A percentile compares a stretch with the other conserved stretches of the same genome.
phyloP scores from a whole-genome alignment of 495 filamentous ascomycete genomes.

The Xylaria nigripes region DNA sequence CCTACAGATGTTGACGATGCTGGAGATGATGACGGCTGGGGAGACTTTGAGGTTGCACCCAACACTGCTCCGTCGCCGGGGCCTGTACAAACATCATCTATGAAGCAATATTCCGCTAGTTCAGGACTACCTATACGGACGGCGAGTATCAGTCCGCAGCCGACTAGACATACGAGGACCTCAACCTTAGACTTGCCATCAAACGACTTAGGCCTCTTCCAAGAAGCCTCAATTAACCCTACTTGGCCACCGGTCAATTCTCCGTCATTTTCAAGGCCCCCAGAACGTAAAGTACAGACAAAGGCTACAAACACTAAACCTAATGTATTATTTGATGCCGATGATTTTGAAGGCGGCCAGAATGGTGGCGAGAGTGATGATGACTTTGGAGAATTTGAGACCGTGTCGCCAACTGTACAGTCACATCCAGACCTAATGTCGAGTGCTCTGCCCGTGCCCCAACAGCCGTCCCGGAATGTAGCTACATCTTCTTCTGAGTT shows the following conservation, averaged over 20 bases:
- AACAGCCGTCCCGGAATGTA: slow-evolving; percentile 6
- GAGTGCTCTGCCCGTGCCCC: slow-evolving; percentile 5
- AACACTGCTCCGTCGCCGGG: slow-evolving; percentile 2
- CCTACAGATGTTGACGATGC: slow-evolving; percentile 7
- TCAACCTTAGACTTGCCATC: slow-evolving; percentile 38
- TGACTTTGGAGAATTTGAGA: slow-evolving; percentile 46
- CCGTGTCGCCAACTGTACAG: slow-evolving; percentile 22
- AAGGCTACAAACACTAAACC: slow-evolving; percentile 23
- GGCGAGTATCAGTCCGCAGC: slow-evolving; percentile 2
- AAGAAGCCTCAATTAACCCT: slow-evolving; percentile 7
- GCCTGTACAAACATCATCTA: not conserved
- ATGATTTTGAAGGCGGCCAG: slow-evolving; percentile 35
- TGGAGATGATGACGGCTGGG: slow-evolving; percentile 58
- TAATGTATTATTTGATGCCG: slow-evolving; percentile 43
- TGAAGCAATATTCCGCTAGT: slow-evolving; percentile 6
- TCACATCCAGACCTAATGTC: slow-evolving; percentile 11
- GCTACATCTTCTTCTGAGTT: slow-evolving; percentile 25
- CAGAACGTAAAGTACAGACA: not conserved
- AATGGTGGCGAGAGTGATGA: slow-evolving; percentile 30
- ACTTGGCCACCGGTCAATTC: not conserved
- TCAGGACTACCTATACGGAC: slow-evolving; percentile 4
- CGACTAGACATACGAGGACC: slow-evolving; percentile 30
- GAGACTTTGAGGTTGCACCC: slow-evolving; percentile 59
- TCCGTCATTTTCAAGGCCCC: slow-evolving; percentile 6
- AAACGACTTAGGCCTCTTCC: slow-evolving; percentile 36